phyloP scores from a whole-genome alignment of 148 eudicot genomes.

The Rhododendron simsii region DNA sequence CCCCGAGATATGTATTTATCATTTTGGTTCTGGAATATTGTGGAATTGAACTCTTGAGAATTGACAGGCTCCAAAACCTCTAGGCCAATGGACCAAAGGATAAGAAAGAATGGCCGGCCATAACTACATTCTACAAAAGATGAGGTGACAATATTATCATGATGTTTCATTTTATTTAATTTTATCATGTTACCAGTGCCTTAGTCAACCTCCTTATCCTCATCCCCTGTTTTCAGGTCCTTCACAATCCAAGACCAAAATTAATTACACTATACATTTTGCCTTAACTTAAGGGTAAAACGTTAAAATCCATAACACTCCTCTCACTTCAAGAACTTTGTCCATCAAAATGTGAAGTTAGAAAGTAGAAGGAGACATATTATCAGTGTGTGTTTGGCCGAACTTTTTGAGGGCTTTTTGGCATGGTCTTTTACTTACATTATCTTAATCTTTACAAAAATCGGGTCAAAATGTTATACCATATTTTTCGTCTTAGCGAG shows the following conservation, averaged over 20 bases:
- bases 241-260: background rate
- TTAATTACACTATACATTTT: background rate
- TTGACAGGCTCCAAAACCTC: background rate
- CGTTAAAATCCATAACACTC: background rate
- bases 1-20: background rate
- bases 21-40: background rate
- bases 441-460: no score
- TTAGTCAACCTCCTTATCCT: slow-evolving; percentile 10
- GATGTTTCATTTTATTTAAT: background rate
- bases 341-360: background rate
- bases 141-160: background rate
- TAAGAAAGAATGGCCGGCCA: background rate
- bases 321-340: background rate
- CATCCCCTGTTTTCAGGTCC: background rate
- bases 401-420: no score
- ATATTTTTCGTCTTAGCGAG: no score
- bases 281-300: background rate
- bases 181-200: background rate
- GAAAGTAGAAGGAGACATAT: background rate
- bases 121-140: background rate
- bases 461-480: background rate
- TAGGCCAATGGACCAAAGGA: background rate
- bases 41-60: background rate
- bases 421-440: no score
- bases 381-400: no score